A percentile compares a stretch with the other conserved stretches of the same genome.
phyloP scores from a whole-genome alignment of 2,329 filamentous ascomycete species.

The Colletotrichum tanaceti region DNA sequence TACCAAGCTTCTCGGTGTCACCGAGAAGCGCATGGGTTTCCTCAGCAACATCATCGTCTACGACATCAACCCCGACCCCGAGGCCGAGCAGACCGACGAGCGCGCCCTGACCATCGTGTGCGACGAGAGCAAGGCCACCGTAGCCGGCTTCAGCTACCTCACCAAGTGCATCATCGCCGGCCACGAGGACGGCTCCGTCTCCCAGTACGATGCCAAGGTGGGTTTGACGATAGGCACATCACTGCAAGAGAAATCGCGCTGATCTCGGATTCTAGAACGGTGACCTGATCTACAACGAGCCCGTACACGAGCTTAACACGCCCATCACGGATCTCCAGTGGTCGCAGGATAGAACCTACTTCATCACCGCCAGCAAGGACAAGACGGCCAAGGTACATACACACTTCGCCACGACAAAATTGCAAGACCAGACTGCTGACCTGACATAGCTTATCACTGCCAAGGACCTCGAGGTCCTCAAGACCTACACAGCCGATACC shows the following conservation, averaged over 20 bases:
- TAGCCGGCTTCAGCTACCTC: constrained; percentile 95
- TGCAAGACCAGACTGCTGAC: constrained; percentile 18
- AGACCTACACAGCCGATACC: constrained; percentile 92
- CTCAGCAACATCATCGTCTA: constrained; percentile 93
- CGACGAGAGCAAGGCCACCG: constrained; percentile 95
- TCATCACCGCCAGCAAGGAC: constrained; percentile 98
- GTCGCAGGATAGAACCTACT: constrained; percentile 93
- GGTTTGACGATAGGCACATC: constrained; percentile 34
- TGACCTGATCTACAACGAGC: constrained; percentile 82
- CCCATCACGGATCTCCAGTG: constrained; percentile 95
- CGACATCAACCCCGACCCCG: constrained; percentile 85
- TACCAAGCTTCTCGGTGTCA: constrained; percentile 88
- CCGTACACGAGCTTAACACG: constrained; percentile 85
- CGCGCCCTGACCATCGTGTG: constrained; percentile 88
- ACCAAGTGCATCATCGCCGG: constrained; percentile 97
- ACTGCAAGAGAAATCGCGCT: constrained; percentile 17
- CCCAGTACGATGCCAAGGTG: constrained; percentile 91
- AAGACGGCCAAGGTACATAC: constrained; percentile 84
- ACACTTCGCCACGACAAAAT: too few relatives aligned
- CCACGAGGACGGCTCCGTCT: constrained; percentile 95
- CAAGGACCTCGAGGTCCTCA: constrained; percentile 88
- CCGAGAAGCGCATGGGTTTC: constrained; percentile 98
- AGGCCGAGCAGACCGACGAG: constrained; percentile 87
- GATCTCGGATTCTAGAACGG: constrained; percentile 67
- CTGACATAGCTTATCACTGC: constrained; percentile 78